phyloP scores from a whole-genome alignment of 179 eudicot genomes.

The Carnegiea gigantea region DNA sequence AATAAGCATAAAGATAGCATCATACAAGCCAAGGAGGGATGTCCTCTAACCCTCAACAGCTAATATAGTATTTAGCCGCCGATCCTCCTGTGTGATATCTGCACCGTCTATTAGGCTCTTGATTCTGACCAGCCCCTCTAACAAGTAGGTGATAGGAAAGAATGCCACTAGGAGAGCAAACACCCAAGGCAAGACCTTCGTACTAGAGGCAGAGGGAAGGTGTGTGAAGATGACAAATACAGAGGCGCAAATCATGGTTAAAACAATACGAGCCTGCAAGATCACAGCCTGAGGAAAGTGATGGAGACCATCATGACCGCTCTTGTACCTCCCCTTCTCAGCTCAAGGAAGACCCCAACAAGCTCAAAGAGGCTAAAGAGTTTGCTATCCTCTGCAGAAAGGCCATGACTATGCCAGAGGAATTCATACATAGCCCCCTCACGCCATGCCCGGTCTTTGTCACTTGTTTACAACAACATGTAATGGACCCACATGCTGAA shows the following conservation, averaged over 20 bases:
- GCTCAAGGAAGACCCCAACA: too few relatives aligned
- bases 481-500: too few relatives aligned
- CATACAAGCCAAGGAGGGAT: slow-evolving; percentile 91
- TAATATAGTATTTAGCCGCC: slow-evolving; percentile 57
- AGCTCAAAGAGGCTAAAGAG: too few relatives aligned
- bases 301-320: too few relatives aligned
- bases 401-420: too few relatives aligned
- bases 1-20: slow-evolving; percentile 95
- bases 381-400: too few relatives aligned
- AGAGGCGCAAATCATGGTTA: slow-evolving; percentile 85
- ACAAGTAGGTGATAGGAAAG: slow-evolving; percentile 85
- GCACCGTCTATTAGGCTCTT: slow-evolving; percentile 53
- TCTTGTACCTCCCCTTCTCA: too few relatives aligned
- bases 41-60: slow-evolving; percentile 98
- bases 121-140: slow-evolving; percentile 92
- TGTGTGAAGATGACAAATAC: slow-evolving; percentile 87
- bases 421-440: too few relatives aligned
- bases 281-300: slow-evolving; percentile 87
- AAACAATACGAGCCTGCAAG: slow-evolving; percentile 71
- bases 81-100: slow-evolving; percentile 66
- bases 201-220: slow-evolving; percentile 93
- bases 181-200: slow-evolving; percentile 88
- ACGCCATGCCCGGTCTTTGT: too few relatives aligned
- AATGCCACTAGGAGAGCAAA: slow-evolving; percentile 98
- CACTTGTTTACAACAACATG: too few relatives aligned